Evolutionary conservation across 2,329 filamentous ascomycete genomes (phyloP).

Genomic region (Aschersonia sp.): DNA sequence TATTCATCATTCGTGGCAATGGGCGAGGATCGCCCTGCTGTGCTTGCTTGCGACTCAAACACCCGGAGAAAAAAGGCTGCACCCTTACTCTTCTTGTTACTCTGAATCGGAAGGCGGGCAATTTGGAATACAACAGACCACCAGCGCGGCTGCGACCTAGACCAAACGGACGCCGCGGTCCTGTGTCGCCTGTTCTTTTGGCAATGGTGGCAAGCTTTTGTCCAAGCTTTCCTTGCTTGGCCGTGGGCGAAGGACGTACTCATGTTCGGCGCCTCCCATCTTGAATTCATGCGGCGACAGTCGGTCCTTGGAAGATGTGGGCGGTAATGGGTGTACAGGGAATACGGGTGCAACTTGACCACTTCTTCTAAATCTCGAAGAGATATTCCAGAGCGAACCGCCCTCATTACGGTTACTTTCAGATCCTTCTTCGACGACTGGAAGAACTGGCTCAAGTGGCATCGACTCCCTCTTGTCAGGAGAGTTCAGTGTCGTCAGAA

Average conservation of each 20-base stretch:
- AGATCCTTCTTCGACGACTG: conserved; percentile 81
- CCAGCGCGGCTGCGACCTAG: conserved; percentile 13
- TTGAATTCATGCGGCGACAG: conserved; percentile 1
- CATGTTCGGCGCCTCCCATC: conserved; percentile 31
- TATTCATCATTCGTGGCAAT: too few relatives aligned
- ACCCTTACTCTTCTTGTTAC: not conserved
- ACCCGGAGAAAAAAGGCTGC: not conserved
- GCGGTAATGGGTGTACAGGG: conserved; percentile 27
- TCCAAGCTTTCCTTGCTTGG: conserved; percentile 43
- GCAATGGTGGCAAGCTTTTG: conserved; percentile 45
- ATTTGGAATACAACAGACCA: conserved; percentile 7
- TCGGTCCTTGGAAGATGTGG: conserved; percentile 18
- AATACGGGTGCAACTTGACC: conserved; percentile 22
- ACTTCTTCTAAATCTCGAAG: conserved; percentile 16
- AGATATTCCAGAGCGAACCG: conserved; percentile 15
- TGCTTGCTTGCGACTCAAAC: too few relatives aligned
- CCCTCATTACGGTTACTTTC: conserved; percentile 48
- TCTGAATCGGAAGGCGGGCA: not conserved
- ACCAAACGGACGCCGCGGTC: conserved; percentile 15
- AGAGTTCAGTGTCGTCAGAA: conserved; percentile 25
- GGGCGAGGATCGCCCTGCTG: too few relatives aligned
- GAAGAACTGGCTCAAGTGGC: conserved; percentile 46
- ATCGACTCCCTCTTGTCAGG: conserved; percentile 38
- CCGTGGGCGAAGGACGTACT: conserved; percentile 24
- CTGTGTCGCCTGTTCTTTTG: conserved; percentile 17